Conservation (phyloP, 495 filamentous ascomycete species). For the Neurospora sp. region DNA sequence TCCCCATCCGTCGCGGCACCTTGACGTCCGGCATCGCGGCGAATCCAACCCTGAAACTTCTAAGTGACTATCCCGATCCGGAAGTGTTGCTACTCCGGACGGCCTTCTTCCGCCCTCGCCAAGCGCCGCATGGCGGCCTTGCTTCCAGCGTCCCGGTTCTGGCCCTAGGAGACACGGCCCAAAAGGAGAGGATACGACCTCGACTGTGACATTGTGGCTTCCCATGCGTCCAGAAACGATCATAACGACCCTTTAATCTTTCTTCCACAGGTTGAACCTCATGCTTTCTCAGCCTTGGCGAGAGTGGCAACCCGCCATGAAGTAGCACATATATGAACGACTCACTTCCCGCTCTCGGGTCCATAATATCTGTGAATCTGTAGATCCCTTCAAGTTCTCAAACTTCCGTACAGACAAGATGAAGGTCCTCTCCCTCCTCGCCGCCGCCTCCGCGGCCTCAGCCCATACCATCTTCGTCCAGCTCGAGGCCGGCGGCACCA, state of each 20-base stretch:
- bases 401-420: conserved; percentile 5
- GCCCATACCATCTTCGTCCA: conserved; percentile 50
- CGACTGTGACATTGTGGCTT: neutral
- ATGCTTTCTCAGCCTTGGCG: neutral
- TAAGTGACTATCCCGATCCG: neutral
- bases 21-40: neutral
- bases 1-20: neutral
- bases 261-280: neutral
- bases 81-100: neutral
- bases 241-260: neutral
- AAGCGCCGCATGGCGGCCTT: neutral
- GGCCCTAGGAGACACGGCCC: neutral
- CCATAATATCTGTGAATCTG: neutral
- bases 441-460: conserved; percentile 26
- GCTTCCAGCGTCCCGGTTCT: neutral
- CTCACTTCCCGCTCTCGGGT: neutral
- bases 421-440: conserved; percentile 19
- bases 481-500: conserved; percentile 29
- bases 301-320: neutral
- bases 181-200: neutral
- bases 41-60: neutral
- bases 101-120: neutral
- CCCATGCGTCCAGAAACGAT: neutral
- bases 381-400: neutral
- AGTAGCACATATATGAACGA: neutral